Conservation (phyloP, 1,284 basidiomycete species). For the Cutaneotrichosporon spelunceum region DNA sequence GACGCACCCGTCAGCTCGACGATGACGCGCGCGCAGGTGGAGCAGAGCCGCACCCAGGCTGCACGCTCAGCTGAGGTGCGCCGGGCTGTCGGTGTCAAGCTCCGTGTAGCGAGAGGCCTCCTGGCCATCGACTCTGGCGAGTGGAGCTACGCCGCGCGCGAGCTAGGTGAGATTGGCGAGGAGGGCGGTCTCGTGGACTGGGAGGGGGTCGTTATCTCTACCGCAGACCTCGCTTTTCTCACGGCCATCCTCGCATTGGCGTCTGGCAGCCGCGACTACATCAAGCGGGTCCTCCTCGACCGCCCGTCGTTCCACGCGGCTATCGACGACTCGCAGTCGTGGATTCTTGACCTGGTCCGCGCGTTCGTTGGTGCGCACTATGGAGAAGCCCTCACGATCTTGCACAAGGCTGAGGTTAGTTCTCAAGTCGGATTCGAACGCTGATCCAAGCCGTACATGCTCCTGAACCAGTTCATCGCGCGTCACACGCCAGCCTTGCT, state of each 20-base stretch:
- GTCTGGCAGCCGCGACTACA: slow-evolving; percentile 28
- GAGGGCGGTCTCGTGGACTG: slow-evolving; percentile 43
- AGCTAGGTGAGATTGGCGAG: slow-evolving; percentile 35
- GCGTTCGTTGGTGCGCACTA: slow-evolving; percentile 43
- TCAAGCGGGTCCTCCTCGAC: slow-evolving; percentile 36
- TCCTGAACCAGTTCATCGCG: slow-evolving; percentile 35
- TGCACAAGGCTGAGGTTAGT: slow-evolving; percentile 35
- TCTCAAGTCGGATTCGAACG: neutral
- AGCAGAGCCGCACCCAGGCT: slow-evolving; percentile 32
- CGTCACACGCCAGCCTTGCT: slow-evolving; percentile 25
- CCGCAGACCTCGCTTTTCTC: slow-evolving; percentile 37
- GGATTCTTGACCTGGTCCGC: slow-evolving; percentile 40
- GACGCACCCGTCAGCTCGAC: slow-evolving; percentile 19
- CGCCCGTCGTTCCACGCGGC: slow-evolving; percentile 33
- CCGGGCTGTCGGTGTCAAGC: slow-evolving; percentile 29
- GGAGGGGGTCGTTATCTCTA: slow-evolving; percentile 43
- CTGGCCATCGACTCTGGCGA: slow-evolving; percentile 28
- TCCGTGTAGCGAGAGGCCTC: slow-evolving; percentile 37
- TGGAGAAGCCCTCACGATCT: slow-evolving; percentile 30
- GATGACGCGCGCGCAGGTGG: slow-evolving; percentile 39
- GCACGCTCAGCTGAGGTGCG: slow-evolving; percentile 25
- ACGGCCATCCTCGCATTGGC: slow-evolving; percentile 37
- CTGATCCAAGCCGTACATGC: slow-evolving; percentile 28
- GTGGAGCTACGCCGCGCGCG: slow-evolving; percentile 31
- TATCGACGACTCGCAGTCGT: slow-evolving; percentile 36